Base-by-base conservation (phyloP, 2,329 filamentous ascomycete species). In the Pseudogymnoascus destructans region DNA sequence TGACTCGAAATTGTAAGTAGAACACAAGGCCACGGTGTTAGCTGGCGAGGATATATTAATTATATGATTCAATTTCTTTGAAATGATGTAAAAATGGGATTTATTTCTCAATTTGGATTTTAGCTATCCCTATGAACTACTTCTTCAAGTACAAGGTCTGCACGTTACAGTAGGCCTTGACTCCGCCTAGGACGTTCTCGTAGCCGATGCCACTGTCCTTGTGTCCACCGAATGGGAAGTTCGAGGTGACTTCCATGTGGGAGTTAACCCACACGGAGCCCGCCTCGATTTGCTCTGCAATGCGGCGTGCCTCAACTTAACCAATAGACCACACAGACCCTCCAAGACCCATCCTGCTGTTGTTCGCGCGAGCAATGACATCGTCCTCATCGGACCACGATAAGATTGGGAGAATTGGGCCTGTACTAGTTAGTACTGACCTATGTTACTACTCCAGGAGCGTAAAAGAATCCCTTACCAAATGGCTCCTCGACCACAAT, bases 241-340 rank as follows among this genome's bases (percentile, higher is more conserved):
- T 68, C 0, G 77, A 75, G 3, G 69, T 73, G 0, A 71, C 69
- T 66, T 75, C 74, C 66, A 75, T 70, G 59, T 70, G 77, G 6
- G 71, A 73, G 68, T 85, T 85, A 61, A 85, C 76, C 76, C 79
- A 85, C 0, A 85, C 79, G n/a, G 70, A 76, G 0, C 82, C 82
- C 0, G 79, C 76, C 63, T 82, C 76, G 3, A 86, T 65, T 49
- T 74, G 73, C 23, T 75, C 67, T 0, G 77, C 81, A 52, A 86
- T 77, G 2, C 72, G 70, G 25, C 73, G 72, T 0, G 79, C 82
- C 5, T 74, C 71, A 1, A 68, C 69, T 0, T 79, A 58, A 60
- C 85, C 79, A 13, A 70, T 73, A 9, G 73, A 77, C 74, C 81
- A 85, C 0, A 85, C 76, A 0, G 79, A 82, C 1, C 78, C 76